Evolutionary conservation across 2,329 filamentous ascomycete genomes (phyloP).

Genomic region (Fusarium algeriense): DNA sequence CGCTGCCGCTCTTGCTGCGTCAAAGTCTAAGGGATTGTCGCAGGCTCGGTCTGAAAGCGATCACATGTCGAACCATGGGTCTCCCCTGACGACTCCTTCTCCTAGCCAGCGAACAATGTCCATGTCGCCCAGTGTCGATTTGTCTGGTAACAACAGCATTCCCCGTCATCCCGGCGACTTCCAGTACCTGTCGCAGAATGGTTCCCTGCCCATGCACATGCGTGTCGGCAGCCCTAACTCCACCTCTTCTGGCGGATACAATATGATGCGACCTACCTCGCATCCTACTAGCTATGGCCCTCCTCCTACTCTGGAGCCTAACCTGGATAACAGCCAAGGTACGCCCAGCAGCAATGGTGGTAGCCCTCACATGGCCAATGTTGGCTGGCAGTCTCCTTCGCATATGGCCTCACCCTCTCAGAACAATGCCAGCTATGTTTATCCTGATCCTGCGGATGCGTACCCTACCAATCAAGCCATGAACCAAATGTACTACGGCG

Average conservation of each 20-base stretch:
- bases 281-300: constrained; percentile 88
- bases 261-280: constrained; percentile 78
- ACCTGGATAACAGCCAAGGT: constrained; percentile 79
- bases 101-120: constrained; percentile 83
- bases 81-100: constrained; percentile 83
- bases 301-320: constrained; percentile 87
- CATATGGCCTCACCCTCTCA: constrained; percentile 80
- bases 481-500: constrained; percentile 79
- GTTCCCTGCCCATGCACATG: constrained; percentile 84
- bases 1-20: constrained; percentile 81
- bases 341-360: constrained; percentile 77
- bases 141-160: constrained; percentile 75
- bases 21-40: constrained; percentile 55
- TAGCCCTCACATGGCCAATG: constrained; percentile 85
- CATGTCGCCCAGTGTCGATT: constrained; percentile 82
- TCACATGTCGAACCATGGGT: constrained; percentile 77
- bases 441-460: constrained; percentile 81
- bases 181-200: constrained; percentile 78
- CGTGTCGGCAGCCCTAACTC: constrained; percentile 79
- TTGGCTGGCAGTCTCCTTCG: constrained; percentile 89
- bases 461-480: constrained; percentile 71
- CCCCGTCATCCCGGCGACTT: constrained; percentile 75
- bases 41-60: constrained; percentile 77
- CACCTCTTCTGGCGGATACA: constrained; percentile 70
- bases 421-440: constrained; percentile 75